Percentiles rank a stretch among this genome's conserved stretches.
These are phyloP conservation scores for Periconia sp. DNA, from an alignment of 2,329 filamentous ascomycete species.

Conservation along the genomic window DNA sequence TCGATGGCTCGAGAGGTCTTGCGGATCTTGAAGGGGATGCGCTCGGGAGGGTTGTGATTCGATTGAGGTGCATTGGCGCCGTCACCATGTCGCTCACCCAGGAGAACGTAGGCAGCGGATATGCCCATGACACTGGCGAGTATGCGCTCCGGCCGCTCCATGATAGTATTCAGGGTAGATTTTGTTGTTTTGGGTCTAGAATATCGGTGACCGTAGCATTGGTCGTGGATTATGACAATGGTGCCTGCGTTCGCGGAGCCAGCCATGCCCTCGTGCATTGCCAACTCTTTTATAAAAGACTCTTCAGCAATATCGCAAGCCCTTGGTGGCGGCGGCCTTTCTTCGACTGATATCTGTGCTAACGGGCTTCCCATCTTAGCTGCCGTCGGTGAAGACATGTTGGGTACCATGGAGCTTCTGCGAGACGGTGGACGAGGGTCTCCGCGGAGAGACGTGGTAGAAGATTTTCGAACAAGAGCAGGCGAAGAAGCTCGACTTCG, in stretches of 20 bases:
- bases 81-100: conserved; percentile 77
- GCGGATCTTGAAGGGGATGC: conserved; percentile 78
- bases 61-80: conserved; percentile 70
- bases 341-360: conserved; percentile 37
- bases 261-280: conserved; percentile 56
- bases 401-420: conserved; percentile 49
- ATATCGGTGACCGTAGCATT: conserved; percentile 92
- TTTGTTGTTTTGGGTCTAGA: conserved; percentile 79
- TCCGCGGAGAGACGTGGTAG: conserved; percentile 45
- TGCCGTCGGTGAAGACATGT: conserved; percentile 40
- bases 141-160: conserved; percentile 90
- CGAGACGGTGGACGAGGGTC: conserved; percentile 44
- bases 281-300: conserved; percentile 70
- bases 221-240: conserved; percentile 85
- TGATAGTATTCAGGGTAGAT: conserved; percentile 73
- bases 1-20: conserved; percentile 74
- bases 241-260: conserved; percentile 57
- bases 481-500: conserved; percentile 47
- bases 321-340: conserved; percentile 48
- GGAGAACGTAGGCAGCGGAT: conserved; percentile 83
- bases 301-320: conserved; percentile 64
- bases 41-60: conserved; percentile 59
- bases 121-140: conserved; percentile 81
- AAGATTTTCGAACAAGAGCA: conserved; percentile 46
- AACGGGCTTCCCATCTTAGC: conserved; percentile 41